phyloP scores from a whole-genome alignment of 495 filamentous ascomycete species.

The Lepraria neglecta region DNA sequence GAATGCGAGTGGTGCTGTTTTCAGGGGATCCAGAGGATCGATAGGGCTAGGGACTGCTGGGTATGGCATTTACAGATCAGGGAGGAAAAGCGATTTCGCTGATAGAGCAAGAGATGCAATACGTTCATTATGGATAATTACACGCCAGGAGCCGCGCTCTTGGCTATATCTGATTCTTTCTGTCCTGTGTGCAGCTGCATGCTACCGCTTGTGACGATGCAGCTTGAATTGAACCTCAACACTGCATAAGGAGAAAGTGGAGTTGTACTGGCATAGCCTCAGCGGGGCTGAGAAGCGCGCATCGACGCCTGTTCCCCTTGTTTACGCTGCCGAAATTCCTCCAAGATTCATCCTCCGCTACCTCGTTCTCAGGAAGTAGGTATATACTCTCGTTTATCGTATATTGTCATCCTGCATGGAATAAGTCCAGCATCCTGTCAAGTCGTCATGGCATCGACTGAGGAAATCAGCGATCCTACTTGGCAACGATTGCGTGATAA shows the following conservation, averaged over 20 bases:
- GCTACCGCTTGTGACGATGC: background rate
- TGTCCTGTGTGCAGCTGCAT: background rate
- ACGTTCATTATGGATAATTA: conserved; percentile 19
- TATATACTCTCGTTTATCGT: no score
- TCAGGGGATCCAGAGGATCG: conserved; percentile 53
- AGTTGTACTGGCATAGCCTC: no score
- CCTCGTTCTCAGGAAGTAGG: no score
- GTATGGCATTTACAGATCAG: conserved; percentile 3
- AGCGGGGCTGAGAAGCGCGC: no score
- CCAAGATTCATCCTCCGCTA: no score
- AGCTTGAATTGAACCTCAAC: background rate
- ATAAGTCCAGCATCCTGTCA: no score
- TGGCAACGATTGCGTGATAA: background rate
- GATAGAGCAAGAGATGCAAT: conserved; percentile 12
- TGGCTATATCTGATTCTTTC: conserved; percentile 15
- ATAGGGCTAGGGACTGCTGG: conserved; percentile 15
- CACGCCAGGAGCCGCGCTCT: conserved; percentile 6
- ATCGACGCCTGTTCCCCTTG: no score
- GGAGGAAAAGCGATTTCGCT: background rate
- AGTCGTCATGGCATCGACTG: no score
- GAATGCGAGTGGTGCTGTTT: conserved; percentile 63
- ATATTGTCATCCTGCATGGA: no score
- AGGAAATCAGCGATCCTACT: no score
- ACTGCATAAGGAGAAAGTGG: no score
- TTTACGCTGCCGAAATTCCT: no score